These are phyloP conservation scores for Talaromyces adpressus DNA, from an alignment of 495 filamentous ascomycete genomes.

Conservation along the genomic window DNA sequence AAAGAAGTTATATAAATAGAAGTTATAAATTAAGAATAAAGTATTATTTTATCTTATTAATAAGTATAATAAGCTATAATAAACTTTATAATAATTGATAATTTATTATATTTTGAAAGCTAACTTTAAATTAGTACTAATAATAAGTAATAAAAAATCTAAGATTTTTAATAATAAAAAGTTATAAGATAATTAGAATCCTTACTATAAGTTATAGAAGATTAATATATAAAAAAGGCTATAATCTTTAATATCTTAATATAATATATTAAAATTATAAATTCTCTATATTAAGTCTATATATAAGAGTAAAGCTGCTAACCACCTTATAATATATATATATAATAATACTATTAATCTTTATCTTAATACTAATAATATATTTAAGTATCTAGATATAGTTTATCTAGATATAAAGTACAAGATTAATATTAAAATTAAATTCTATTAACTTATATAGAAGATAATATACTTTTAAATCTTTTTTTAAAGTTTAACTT, in stretches of 20 bases:
- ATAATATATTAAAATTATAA: not conserved
- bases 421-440: not conserved
- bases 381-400: not conserved
- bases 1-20: too few relatives aligned
- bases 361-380: not conserved
- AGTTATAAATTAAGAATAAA: too few relatives aligned
- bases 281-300: not conserved
- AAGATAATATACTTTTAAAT: conserved; percentile 2
- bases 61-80: too few relatives aligned
- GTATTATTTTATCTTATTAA: too few relatives aligned
- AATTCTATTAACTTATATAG: conserved; percentile 5
- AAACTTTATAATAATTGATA: too few relatives aligned
- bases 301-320: not conserved
- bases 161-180: conserved; percentile 5
- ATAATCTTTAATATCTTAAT: not conserved
- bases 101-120: too few relatives aligned
- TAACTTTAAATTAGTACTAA: too few relatives aligned
- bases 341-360: not conserved
- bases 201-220: not conserved
- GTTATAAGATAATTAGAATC: not conserved
- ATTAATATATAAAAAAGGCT: not conserved
- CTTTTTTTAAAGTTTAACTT: conserved; percentile 9
- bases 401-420: not conserved
- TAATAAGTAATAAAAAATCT: not conserved
- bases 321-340: not conserved